These are phyloP conservation scores for Hondaea fermentalgiana DNA, from an alignment of 108 stramenopile species.

Conservation along the genomic window DNA sequence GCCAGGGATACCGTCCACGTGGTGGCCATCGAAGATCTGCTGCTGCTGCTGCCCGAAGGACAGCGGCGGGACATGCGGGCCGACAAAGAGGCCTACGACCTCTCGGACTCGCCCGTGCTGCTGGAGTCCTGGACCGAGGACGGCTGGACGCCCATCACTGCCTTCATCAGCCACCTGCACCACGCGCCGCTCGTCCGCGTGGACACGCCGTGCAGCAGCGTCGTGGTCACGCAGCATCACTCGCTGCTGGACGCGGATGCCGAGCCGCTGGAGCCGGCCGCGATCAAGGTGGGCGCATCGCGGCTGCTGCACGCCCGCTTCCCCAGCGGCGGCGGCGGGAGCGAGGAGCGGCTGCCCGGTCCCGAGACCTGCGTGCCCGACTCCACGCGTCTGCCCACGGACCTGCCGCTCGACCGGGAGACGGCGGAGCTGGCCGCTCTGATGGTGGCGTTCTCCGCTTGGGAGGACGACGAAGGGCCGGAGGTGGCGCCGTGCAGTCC, in stretches of 20 bases:
- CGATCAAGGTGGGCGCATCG: background rate
- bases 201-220: background rate
- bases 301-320: background rate
- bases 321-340: no score
- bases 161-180: background rate
- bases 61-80: background rate
- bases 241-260: background rate
- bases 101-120: background rate
- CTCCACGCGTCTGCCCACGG: no score
- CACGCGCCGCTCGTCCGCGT: background rate
- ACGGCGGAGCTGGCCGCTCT: no score
- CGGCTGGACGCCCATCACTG: background rate
- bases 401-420: no score
- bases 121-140: background rate
- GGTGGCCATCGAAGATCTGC: background rate
- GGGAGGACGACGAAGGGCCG: no score
- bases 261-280: background rate
- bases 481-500: no score
- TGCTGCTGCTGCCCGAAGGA: background rate
- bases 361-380: no score
- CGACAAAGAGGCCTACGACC: background rate
- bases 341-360: no score
- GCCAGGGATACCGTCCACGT: background rate
- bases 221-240: background rate
- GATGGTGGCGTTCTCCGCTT: no score